These are phyloP conservation scores for Trichoderma endophyticum DNA, from an alignment of 2,329 filamentous ascomycete species.

Conservation along the genomic window DNA sequence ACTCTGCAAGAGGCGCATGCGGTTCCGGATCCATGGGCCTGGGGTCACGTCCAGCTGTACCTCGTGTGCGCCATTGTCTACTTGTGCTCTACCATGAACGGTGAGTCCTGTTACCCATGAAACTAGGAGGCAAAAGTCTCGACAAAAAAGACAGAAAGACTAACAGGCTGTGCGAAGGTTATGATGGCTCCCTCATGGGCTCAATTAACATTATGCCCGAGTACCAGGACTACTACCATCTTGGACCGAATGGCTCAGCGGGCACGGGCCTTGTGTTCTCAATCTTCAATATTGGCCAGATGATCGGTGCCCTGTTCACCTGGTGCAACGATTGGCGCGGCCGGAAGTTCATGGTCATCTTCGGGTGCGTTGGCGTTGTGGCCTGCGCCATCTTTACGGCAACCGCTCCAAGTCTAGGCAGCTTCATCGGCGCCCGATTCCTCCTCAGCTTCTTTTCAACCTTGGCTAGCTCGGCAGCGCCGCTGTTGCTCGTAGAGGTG, in stretches of 20 bases:
- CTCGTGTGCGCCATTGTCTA: neutral
- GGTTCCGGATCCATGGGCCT: neutral
- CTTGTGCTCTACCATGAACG: neutral
- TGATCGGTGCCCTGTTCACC: neutral
- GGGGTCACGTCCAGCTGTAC: neutral
- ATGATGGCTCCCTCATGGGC: neutral
- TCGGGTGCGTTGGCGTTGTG: no score
- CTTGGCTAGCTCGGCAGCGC: neutral
- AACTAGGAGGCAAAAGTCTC: neutral
- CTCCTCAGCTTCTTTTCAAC: neutral
- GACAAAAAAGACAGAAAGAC: neutral
- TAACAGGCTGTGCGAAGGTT: neutral
- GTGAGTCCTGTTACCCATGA: neutral
- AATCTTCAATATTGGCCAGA: neutral
- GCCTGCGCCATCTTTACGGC: neutral
- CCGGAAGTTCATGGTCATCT: neutral
- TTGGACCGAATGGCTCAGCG: neutral
- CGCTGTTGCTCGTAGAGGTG: neutral
- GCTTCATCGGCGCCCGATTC: neutral
- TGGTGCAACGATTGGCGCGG: neutral
- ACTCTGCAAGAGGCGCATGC: no score
- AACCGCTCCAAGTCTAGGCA: neutral
- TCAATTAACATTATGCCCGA: neutral
- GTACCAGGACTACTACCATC: neutral
- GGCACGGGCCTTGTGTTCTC: neutral